Percentiles rank a stretch among this genome's conserved stretches.
Evolutionary conservation across 2,329 filamentous ascomycete species (phyloP).

Genomic region (Drechslerella coelobrocha): DNA sequence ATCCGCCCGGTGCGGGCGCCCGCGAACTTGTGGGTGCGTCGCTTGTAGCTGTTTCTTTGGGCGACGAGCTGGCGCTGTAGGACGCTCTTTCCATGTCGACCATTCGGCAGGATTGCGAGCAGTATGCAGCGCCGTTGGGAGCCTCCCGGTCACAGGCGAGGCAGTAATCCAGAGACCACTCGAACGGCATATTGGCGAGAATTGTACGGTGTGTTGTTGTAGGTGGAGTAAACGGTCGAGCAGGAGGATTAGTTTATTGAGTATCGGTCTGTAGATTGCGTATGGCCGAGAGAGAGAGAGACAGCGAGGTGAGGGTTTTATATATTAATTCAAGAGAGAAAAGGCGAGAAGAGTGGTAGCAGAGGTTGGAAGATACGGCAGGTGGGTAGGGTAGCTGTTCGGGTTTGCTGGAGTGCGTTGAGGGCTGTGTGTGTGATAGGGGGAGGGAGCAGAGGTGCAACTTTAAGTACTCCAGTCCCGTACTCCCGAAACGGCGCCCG

Average conservation of each 20-base stretch:
- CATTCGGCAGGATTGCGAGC: conserved; percentile 75
- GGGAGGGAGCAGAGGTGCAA: no score
- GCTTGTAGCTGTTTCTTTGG: conserved; percentile 59
- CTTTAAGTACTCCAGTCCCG: no score
- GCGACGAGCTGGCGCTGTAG: conserved; percentile 61
- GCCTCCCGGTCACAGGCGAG: conserved; percentile 75
- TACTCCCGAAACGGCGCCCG: no score
- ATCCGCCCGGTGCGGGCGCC: conserved; percentile 58
- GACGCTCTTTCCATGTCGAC: conserved; percentile 81
- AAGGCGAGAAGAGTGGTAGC: no score
- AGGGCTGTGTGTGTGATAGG: no score
- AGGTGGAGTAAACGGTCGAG: background rate
- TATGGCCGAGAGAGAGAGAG: no score
- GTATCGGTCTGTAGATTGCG: no score
- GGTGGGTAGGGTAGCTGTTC: no score
- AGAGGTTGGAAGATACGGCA: no score
- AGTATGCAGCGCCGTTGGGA: conserved; percentile 49
- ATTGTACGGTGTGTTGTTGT: conserved; percentile 13
- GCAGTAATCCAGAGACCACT: conserved; percentile 90
- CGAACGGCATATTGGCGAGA: conserved; percentile 32
- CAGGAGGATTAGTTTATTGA: background rate
- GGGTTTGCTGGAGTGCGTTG: no score
- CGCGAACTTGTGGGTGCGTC: conserved; percentile 63
- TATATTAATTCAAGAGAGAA: no score
- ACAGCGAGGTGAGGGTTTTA: no score